Conservation (phyloP, 441 rosid genomes). For the Jatropha multifida region DNA sequence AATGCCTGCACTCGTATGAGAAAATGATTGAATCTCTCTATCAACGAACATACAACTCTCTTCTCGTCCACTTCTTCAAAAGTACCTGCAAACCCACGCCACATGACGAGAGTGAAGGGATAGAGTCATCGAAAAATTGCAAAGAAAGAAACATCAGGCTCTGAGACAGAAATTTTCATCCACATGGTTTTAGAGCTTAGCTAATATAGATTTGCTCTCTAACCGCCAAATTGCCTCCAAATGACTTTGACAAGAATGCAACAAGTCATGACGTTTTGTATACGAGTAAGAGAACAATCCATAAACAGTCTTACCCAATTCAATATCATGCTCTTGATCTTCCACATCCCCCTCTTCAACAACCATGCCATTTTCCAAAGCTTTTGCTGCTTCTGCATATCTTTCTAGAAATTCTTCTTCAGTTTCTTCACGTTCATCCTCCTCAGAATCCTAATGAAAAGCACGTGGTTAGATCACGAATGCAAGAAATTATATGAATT, state of each 20-base stretch:
- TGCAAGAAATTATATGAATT: not conserved
- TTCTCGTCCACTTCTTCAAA: conserved; percentile 51
- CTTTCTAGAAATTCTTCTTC: conserved; percentile 84
- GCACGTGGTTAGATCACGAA: conserved; percentile 3
- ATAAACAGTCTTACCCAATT: conserved; percentile 51
- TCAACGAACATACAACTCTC: conserved; percentile 43
- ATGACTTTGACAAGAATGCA: not conserved
- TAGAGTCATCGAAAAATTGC: too few relatives aligned
- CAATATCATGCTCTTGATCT: conserved; percentile 61
- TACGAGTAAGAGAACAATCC: not conserved
- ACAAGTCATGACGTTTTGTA: not conserved
- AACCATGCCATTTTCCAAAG: conserved; percentile 45
- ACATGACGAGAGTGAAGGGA: not conserved
- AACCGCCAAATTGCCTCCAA: not conserved
- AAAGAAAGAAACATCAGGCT: too few relatives aligned
- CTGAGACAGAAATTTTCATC: too few relatives aligned
- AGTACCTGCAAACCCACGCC: conserved; percentile 43
- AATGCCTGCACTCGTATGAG: conserved; percentile 38
- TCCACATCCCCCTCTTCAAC: conserved; percentile 71
- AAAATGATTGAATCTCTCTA: conserved; percentile 47
- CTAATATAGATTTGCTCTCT: not conserved
- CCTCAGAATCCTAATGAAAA: conserved; percentile 68
- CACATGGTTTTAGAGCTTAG: too few relatives aligned
- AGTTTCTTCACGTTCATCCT: conserved; percentile 75
- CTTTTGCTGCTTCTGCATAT: conserved; percentile 76